A percentile compares a stretch with the other conserved stretches of the same genome.
phyloP scores from a whole-genome alignment of 2,329 filamentous ascomycete species.

The Didymella lethalis region DNA sequence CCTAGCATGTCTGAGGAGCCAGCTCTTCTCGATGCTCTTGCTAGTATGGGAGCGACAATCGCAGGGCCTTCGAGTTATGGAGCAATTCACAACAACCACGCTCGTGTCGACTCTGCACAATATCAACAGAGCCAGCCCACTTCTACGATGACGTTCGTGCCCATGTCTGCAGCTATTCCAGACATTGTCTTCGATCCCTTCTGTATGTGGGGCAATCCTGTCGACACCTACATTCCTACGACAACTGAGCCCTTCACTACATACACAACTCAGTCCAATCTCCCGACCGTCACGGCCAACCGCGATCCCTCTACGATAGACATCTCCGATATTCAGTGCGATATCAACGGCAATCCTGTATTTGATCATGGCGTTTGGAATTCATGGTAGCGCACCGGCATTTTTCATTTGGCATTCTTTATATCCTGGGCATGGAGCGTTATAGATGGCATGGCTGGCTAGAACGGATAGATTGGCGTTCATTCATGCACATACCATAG shows the following conservation, averaged over 20 bases:
- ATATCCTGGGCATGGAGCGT: constrained; percentile 2
- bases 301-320: no score
- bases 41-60: constrained; percentile 7
- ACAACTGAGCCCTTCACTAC: no score
- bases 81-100: not conserved
- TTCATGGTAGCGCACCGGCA: not conserved
- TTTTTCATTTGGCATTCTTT: constrained; percentile 1
- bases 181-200: constrained; percentile 1
- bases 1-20: not conserved
- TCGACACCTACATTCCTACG: not conserved
- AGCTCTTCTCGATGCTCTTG: not conserved
- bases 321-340: no score
- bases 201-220: constrained; percentile 1
- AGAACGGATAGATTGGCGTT: constrained; percentile 8
- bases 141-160: not conserved
- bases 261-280: no score
- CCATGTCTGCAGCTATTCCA: not conserved
- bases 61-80: constrained; percentile 1
- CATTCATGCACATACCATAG: constrained; percentile 8
- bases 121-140: not conserved
- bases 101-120: not conserved
- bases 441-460: constrained; percentile 10
- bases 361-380: not conserved
- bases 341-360: constrained; percentile 2
- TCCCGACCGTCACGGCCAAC: no score